Conservation (phyloP, 345 rosid genomes). For the Dipteronia sinensis region DNA sequence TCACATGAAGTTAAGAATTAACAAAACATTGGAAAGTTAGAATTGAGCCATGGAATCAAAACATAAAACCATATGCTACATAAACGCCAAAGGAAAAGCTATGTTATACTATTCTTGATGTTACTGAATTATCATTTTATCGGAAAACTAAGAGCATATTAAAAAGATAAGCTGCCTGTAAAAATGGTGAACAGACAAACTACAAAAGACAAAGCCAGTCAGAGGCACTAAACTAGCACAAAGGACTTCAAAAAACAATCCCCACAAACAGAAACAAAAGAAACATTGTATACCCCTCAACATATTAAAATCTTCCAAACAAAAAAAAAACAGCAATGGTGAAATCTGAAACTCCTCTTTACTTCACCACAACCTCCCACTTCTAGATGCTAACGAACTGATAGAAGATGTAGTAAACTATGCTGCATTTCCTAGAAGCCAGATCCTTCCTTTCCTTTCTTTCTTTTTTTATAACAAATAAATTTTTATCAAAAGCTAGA, state of each 20-base stretch:
- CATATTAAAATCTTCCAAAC: too few relatives aligned
- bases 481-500: background rate
- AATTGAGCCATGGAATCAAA: constrained; percentile 1
- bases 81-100: constrained; percentile 7
- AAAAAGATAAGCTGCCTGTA: background rate
- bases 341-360: background rate
- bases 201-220: background rate
- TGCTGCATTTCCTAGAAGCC: background rate
- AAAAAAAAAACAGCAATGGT: too few relatives aligned
- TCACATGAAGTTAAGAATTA: constrained; percentile 7
- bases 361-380: background rate
- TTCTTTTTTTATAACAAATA: too few relatives aligned
- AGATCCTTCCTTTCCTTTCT: background rate
- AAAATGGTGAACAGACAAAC: background rate
- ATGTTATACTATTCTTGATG: background rate
- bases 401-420: background rate
- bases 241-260: background rate
- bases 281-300: too few relatives aligned
- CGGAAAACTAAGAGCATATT: background rate
- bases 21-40: background rate
- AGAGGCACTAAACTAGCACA: background rate
- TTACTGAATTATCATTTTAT: background rate
- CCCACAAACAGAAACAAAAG: background rate
- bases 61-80: constrained; percentile 2
- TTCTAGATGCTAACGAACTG: background rate